These are phyloP conservation scores for Oehlia diaphana DNA, from an alignment of 192 early-diverging fungal genomes.

Conservation along the genomic window DNA sequence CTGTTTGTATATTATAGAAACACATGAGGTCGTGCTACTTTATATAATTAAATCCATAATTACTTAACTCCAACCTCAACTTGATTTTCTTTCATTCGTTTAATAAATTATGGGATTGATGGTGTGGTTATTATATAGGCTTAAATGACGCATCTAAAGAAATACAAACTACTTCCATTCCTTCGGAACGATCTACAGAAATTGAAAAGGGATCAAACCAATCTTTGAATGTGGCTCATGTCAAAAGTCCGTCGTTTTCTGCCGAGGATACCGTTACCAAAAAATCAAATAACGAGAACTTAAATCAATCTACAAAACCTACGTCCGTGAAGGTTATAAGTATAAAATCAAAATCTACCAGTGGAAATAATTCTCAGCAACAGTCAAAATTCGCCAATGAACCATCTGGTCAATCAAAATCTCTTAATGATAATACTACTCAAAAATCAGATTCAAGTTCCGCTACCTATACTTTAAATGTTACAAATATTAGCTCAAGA, in stretches of 20 bases:
- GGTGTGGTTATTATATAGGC: constrained; percentile 21
- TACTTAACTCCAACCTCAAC: constrained; percentile 1
- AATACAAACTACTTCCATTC: constrained; percentile 26
- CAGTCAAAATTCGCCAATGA: background rate
- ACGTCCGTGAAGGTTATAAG: constrained; percentile 6
- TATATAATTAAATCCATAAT: constrained; percentile 12
- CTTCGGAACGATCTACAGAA: constrained; percentile 23
- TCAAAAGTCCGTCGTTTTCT: constrained; percentile 1
- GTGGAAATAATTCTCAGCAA: constrained; percentile 2
- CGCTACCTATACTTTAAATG: background rate
- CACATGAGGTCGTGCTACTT: background rate
- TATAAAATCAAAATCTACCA: constrained; percentile 10
- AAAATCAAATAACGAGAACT: constrained; percentile 9
- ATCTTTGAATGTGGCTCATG: constrained; percentile 4
- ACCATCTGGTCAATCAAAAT: background rate
- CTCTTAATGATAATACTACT: background rate
- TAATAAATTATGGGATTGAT: background rate
- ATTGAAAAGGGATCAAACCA: constrained; percentile 21
- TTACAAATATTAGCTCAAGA: background rate
- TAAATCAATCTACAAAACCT: constrained; percentile 8
- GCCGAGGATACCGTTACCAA: constrained; percentile 11
- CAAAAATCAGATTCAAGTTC: constrained; percentile 1
- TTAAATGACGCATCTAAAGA: constrained; percentile 28
- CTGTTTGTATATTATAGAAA: background rate
- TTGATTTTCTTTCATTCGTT: constrained; percentile 1